Evolutionary conservation across 441 rosid genomes (phyloP).

Genomic region (Aquilaria agallochum): DNA sequence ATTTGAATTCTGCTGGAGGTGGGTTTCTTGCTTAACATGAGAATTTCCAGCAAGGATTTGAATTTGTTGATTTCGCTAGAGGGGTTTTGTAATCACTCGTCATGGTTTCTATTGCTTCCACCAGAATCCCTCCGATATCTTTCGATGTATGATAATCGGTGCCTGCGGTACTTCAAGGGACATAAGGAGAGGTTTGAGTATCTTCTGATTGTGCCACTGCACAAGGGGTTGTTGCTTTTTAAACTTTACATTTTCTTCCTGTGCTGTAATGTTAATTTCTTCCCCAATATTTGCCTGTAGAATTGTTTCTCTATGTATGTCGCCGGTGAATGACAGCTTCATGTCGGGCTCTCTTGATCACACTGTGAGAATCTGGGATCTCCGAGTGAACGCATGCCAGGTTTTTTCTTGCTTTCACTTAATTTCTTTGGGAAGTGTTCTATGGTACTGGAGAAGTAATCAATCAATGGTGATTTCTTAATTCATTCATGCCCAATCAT

Average conservation of each 20-base stretch:
- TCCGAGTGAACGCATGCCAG: conserved; percentile 97
- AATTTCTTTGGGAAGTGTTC: background rate
- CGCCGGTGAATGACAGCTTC: conserved; percentile 93
- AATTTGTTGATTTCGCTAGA: background rate
- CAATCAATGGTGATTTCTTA: no score
- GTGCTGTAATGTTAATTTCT: conserved; percentile 11
- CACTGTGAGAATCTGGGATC: conserved; percentile 95
- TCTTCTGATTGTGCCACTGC: background rate
- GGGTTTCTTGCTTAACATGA: background rate
- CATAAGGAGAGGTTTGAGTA: conserved; percentile 76
- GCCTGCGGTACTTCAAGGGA: conserved; percentile 96
- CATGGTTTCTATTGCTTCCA: conserved; percentile 27
- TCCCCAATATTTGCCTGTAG: conserved; percentile 31
- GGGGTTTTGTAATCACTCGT: conserved; percentile 1
- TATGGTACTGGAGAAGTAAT: no score
- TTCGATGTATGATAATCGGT: conserved; percentile 91
- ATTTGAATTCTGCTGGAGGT: conserved; percentile 83
- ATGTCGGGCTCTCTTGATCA: conserved; percentile 97
- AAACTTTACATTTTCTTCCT: background rate
- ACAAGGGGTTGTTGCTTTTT: background rate
- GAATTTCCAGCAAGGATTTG: conserved; percentile 12
- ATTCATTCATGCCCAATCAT: no score
- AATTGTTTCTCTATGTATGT: conserved; percentile 95
- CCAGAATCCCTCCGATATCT: conserved; percentile 83
- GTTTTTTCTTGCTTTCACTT: conserved; percentile 38